Evolutionary conservation across 495 filamentous ascomycete species (phyloP).

Genomic region (Trichoderma parareesei): DNA sequence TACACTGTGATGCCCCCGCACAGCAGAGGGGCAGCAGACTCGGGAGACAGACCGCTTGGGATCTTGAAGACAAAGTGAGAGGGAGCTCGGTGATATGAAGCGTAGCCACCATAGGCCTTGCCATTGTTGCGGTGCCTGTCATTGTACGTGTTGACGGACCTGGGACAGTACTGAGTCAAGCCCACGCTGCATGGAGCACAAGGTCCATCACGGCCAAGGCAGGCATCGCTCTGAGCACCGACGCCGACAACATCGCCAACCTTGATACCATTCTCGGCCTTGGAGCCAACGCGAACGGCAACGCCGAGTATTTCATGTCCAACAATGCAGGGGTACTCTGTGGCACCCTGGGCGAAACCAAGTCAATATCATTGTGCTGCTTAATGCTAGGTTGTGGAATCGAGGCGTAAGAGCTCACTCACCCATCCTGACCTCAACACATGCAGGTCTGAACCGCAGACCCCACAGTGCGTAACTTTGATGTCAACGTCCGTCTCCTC

Average conservation of each 20-base stretch:
- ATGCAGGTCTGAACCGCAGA: conserved; percentile 76
- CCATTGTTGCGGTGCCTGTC: conserved; percentile 52
- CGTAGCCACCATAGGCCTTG: conserved; percentile 62
- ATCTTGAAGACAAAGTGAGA: conserved; percentile 73
- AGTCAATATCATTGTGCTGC: neutral
- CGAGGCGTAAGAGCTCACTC: conserved; percentile 2
- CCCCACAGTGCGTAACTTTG: conserved; percentile 71
- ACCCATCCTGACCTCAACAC: conserved; percentile 67
- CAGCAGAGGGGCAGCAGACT: conserved; percentile 70
- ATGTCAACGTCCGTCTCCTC: conserved; percentile 72
- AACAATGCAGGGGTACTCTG: conserved; percentile 63
- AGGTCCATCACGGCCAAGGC: conserved; percentile 44
- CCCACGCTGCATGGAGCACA: conserved; percentile 62
- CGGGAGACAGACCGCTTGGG: conserved; percentile 46
- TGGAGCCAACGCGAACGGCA: conserved; percentile 59
- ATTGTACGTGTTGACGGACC: conserved; percentile 61
- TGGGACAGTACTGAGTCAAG: conserved; percentile 61
- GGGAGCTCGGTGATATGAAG: conserved; percentile 61
- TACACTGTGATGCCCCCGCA: conserved; percentile 80
- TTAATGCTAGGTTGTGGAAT: neutral
- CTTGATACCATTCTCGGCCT: conserved; percentile 52
- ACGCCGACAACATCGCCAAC: conserved; percentile 80
- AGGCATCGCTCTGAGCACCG: conserved; percentile 69
- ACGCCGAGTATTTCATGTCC: conserved; percentile 83
- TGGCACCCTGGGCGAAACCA: conserved; percentile 35